Conservation (phyloP, 371 early-diverging fungal genomes). For the Mortierella sp. region DNA sequence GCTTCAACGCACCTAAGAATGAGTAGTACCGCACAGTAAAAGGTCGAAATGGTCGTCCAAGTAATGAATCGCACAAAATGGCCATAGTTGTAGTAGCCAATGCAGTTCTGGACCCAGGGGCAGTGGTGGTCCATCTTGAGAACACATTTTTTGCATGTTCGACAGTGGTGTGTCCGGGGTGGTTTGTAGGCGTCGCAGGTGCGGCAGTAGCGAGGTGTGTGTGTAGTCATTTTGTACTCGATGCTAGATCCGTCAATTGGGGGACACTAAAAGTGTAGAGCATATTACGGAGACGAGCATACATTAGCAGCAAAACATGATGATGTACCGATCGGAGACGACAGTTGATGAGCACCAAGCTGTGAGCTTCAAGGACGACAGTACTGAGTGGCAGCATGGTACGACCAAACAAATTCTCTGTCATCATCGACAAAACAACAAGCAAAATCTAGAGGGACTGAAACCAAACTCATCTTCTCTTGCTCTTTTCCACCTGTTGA, state of each 20-base stretch:
- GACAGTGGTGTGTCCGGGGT: constrained; percentile 88
- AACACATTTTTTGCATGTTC: constrained; percentile 83
- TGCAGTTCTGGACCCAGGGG: constrained; percentile 98
- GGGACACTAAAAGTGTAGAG: constrained; percentile 23
- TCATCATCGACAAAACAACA: background rate
- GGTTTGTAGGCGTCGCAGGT: constrained; percentile 86
- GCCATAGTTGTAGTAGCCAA: constrained; percentile 91
- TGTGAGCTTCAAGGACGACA: background rate
- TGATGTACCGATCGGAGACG: background rate
- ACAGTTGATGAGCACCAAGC: background rate
- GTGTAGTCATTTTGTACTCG: constrained; percentile 44
- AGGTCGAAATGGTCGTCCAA: constrained; percentile 76
- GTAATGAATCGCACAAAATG: constrained; percentile 92
- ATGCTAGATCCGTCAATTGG: constrained; percentile 45
- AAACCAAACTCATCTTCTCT: background rate
- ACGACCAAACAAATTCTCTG: background rate
- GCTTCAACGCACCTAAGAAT: constrained; percentile 63
- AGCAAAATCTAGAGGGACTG: background rate
- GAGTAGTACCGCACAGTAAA: constrained; percentile 61
- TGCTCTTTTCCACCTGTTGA: background rate
- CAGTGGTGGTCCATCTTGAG: constrained; percentile 97
- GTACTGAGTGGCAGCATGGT: background rate
- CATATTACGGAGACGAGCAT: background rate
- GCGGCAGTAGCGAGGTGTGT: constrained; percentile 82
- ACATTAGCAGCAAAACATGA: background rate